phyloP scores from a whole-genome alignment of 805 yeast genomes.

The Ogataea philodendri region DNA sequence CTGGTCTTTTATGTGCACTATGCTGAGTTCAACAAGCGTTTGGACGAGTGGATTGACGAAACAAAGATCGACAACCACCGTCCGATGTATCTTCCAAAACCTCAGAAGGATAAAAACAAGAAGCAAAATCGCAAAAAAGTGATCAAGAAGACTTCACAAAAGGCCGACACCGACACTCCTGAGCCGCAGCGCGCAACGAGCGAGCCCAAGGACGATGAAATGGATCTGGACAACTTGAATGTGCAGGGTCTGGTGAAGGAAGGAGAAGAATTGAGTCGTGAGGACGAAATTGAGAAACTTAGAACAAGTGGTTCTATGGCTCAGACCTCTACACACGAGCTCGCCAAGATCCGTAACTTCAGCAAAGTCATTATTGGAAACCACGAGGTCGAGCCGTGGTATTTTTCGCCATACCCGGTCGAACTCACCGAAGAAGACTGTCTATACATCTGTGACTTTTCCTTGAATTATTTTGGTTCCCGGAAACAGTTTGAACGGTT shows the following conservation, averaged over 20 bases:
- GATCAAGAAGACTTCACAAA: conserved; percentile 13
- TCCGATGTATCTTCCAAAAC: conserved; percentile 70
- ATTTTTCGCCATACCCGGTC: conserved; percentile 94
- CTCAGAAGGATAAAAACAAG: conserved; percentile 36
- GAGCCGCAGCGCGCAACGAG: conserved; percentile 11
- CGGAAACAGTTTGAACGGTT: conserved; percentile 89
- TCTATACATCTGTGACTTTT: conserved; percentile 87
- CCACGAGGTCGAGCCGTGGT: conserved; percentile 97
- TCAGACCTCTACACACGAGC: conserved; percentile 76
- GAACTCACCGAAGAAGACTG: conserved; percentile 92
- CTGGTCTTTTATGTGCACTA: conserved; percentile 90
- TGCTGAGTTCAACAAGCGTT: conserved; percentile 89
- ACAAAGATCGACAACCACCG: conserved; percentile 69
- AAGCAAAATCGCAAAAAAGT: conserved; percentile 33
- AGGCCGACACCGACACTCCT: conserved; percentile 12
- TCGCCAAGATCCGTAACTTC: conserved; percentile 86
- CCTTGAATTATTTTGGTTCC: conserved; percentile 85
- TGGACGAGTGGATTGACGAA: conserved; percentile 89
- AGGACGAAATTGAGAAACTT: conserved; percentile 87
- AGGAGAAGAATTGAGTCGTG: conserved; percentile 74
- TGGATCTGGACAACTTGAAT: conserved; percentile 81
- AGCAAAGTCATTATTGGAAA: conserved; percentile 79
- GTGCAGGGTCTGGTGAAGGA: conserved; percentile 73
- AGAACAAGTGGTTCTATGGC: conserved; percentile 98
- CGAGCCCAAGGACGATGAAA: conserved; percentile 50